These are phyloP conservation scores for Gossypium lobatum DNA, from an alignment of 441 rosid genomes.

Conservation along the genomic window DNA sequence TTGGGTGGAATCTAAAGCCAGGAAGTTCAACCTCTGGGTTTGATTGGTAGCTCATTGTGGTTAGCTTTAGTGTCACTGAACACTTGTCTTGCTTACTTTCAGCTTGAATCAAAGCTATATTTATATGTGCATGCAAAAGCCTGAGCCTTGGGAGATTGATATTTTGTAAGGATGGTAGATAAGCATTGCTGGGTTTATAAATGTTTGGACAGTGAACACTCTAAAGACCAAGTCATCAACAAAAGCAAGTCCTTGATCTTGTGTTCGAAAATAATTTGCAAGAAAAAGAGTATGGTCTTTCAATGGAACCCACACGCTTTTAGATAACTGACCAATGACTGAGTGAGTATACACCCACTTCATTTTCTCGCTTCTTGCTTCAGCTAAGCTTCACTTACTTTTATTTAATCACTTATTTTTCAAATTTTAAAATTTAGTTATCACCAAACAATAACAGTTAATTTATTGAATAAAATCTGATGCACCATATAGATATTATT, in stretches of 20 bases:
- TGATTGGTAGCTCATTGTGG: not conserved
- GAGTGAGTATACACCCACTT: not conserved
- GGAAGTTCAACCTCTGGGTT: slow-evolving; percentile 52
- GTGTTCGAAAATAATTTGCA: not conserved
- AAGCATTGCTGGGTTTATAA: not conserved
- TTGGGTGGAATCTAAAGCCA: slow-evolving; percentile 92
- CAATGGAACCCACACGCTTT: slow-evolving; percentile 49
- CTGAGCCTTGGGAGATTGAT: slow-evolving; percentile 17
- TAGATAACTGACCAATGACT: slow-evolving; percentile 13
- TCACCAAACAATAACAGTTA: too few species aligned
- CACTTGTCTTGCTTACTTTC: not conserved
- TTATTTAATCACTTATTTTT: too few species aligned
- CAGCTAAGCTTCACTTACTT: not conserved
- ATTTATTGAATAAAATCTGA: too few species aligned
- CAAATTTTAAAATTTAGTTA: too few species aligned
- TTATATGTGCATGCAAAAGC: slow-evolving; percentile 4
- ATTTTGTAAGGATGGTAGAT: slow-evolving; percentile 20
- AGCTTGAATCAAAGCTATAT: not conserved
- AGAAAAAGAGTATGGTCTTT: not conserved
- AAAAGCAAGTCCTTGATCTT: too few species aligned
- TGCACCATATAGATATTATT: too few species aligned
- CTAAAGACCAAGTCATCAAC: slow-evolving; percentile 43
- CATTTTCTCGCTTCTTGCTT: not conserved
- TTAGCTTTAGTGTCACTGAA: not conserved
- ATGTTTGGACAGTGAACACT: not conserved